Evolutionary conservation across 768 basidiomycete genomes (phyloP), one percentile per base, ranked within the genome.

Genomic region (Suillus brevipes): DNA sequence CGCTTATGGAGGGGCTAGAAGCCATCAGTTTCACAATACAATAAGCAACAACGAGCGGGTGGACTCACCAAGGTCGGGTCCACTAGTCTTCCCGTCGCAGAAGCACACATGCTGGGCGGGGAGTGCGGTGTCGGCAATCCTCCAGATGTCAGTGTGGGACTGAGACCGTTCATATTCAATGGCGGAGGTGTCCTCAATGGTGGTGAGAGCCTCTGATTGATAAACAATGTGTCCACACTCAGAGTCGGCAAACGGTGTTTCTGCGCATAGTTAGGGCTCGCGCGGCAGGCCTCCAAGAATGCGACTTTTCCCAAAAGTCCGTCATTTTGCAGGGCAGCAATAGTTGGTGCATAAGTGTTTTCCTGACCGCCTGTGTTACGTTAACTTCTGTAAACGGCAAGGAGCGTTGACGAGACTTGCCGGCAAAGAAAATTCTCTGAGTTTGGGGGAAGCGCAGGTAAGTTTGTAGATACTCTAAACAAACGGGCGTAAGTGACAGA

Each of bases 1-100:
- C 90, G 90, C 80, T 91, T 90, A 72, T 92, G 90, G 63, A 92
- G 79, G 40, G 90, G 90, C 90, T 92, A 69, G 61, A 40, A 47
- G 66, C 34, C 14, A 47, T 42, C 34, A 23, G 52, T 72, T 38
- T 50, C 61, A 45, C n/a, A n/a, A n/a, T n/a, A 55, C 62, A 34
- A 64, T 67, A 25, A 57, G 28, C 36, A 59, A 62, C 63, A 47
- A 67, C 13, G 23, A 40, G 37, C 25, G 25, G 57, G 13, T 42
- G 25, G 43, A 75, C 82, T 71, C 74, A 87, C 90, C 81, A 90
- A 77, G 53, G 81, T 84, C 38, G 89, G 87, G 73, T 92, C 90
- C 65, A 91, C 80, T 78, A 73, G 38, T 62, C 78, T 78, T 73
- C 68, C 77, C 55, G 60, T 68, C 42, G 65, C 66, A 60, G 71